Evolutionary conservation across 208 protist species (phyloP), one percentile per base, ranked within the genome.

Genomic region (Crithidia expoeki): DNA sequence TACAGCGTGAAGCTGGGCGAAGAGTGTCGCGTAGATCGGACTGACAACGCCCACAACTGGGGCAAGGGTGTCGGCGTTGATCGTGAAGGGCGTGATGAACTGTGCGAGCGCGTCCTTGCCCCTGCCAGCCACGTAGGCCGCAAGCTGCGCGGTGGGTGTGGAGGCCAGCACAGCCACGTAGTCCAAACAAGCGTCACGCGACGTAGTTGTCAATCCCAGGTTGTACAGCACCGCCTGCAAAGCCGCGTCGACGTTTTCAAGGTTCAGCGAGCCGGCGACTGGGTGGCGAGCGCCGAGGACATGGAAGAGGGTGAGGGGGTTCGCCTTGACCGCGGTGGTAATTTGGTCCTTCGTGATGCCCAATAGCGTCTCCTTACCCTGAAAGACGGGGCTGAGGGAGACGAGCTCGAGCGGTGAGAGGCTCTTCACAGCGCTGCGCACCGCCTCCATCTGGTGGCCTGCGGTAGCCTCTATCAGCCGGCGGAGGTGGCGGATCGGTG

Each of bases 21-120:
- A 80, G 52, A 95, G 64, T 14, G 60, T 27, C 19, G 75, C 70
- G 75, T 92, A 93, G 27, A 76, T 56, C 0, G 74, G 59, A 19
- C 79, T 59, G 57, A 86, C 80, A 14, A 62, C 38, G 33, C 86
- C 88, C 1, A 93, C 79, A 14, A 66, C 74, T 6, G 65, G 47
- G 2, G 81, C 85, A 30, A 95, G 67, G 11, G 77, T 67, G 51
- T 94, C 90, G 25, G 79, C 60, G 68, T 95, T 89, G 63, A 79
- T 82, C 28, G 89, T 74, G 74, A 94, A 95, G 12, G 92, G 92
- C 16, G 68, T 86, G 38, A 94, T 66, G 28, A 90, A 74, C 52
- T 84, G 78, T 12, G 74, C 50, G 51, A 95, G 70, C 10, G 79
- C 76, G 66, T 96, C 92, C 70, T 85, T 84, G 21, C 85, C 87